phyloP scores from a whole-genome alignment of 2,329 filamentous ascomycete genomes.

The Colletotrichum higginsianum region DNA sequence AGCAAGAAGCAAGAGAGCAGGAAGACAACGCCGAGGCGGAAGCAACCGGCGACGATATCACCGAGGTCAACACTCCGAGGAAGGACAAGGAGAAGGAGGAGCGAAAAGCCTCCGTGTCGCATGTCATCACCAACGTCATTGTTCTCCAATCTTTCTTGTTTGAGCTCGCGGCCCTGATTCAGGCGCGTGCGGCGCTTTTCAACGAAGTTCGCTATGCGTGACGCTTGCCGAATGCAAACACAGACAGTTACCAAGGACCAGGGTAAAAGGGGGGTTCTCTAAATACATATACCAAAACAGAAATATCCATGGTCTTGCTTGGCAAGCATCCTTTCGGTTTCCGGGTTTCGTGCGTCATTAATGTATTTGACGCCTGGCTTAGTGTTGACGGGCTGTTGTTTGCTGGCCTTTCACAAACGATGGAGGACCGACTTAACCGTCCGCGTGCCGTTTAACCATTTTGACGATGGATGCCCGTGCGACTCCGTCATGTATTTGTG shows the following conservation, averaged over 20 bases:
- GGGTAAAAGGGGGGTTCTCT: background rate
- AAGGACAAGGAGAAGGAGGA: slow-evolving; percentile 47
- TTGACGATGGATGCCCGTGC: background rate
- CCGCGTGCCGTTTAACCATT: background rate
- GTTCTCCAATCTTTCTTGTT: slow-evolving; percentile 85
- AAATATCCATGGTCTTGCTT: slow-evolving; percentile 20
- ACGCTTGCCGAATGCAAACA: slow-evolving; percentile 13
- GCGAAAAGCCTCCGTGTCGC: slow-evolving; percentile 77
- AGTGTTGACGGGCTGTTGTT: background rate
- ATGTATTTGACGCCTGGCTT: slow-evolving; percentile 15
- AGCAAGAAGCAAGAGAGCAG: slow-evolving; percentile 43
- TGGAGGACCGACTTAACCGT: background rate
- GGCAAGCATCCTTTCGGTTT: slow-evolving; percentile 18
- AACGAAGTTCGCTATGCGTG: slow-evolving; percentile 78
- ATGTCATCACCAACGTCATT: slow-evolving; percentile 84
- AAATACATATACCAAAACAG: slow-evolving; percentile 13
- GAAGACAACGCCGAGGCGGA: slow-evolving; percentile 42
- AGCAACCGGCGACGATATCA: slow-evolving; percentile 41
- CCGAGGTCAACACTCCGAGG: slow-evolving; percentile 47
- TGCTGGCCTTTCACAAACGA: background rate
- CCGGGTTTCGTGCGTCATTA: background rate
- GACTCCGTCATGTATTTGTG: background rate
- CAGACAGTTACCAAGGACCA: background rate
- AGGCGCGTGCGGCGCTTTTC: slow-evolving; percentile 82
- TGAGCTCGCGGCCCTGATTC: slow-evolving; percentile 81